Evolutionary conservation across 345 rosid species (phyloP).

Genomic region (Trapa incisa): DNA sequence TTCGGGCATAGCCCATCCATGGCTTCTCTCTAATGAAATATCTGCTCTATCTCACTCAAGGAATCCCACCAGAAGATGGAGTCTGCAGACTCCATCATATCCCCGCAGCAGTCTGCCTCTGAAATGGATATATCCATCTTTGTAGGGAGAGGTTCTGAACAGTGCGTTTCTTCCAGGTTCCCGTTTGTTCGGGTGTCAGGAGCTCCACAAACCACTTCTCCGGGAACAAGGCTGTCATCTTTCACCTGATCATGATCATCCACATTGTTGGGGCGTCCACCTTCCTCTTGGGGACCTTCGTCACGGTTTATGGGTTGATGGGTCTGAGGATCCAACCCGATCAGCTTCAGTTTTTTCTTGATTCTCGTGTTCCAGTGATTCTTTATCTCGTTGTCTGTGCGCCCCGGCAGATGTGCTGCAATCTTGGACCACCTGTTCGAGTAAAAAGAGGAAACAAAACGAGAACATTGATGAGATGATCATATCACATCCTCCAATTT

Average conservation of each 20-base stretch:
- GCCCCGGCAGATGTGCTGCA: constrained; percentile 76
- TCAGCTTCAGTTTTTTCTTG: constrained; percentile 63
- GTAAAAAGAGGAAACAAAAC: background rate
- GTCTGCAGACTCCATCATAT: constrained; percentile 46
- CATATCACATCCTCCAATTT: background rate
- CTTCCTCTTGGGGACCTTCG: constrained; percentile 9
- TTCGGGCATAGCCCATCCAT: background rate
- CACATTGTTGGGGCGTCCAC: constrained; percentile 5
- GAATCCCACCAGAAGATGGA: constrained; percentile 51
- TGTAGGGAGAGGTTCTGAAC: constrained; percentile 3
- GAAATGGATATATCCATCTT: constrained; percentile 17
- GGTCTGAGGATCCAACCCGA: constrained; percentile 54
- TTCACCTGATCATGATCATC: constrained; percentile 11
- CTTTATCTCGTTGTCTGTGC: constrained; percentile 86
- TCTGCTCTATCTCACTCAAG: constrained; percentile 32
- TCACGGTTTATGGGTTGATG: constrained; percentile 41
- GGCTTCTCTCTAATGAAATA: constrained; percentile 8
- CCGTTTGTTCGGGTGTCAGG: background rate
- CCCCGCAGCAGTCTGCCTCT: constrained; percentile 23
- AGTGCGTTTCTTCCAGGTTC: constrained; percentile 3
- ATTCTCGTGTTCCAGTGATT: constrained; percentile 85
- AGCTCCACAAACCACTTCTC: background rate
- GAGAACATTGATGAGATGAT: background rate
- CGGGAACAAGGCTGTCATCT: background rate
- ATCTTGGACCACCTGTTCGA: constrained; percentile 74